phyloP scores from a whole-genome alignment of 75 land plant genomes.

The Larix kaempferi region DNA sequence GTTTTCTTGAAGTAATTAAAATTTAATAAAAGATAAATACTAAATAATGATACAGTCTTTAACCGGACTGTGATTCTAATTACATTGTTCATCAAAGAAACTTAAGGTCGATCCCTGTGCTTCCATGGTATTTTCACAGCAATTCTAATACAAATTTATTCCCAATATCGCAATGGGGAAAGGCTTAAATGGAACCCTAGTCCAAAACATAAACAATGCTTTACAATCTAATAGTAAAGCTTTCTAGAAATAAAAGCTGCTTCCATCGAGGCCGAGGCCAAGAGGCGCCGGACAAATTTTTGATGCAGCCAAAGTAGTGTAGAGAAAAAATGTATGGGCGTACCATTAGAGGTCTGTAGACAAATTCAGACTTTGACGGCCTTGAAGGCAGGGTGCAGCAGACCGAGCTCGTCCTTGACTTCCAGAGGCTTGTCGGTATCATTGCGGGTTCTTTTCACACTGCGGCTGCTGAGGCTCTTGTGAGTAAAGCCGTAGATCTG shows the following conservation, averaged over 20 bases:
- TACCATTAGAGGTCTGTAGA: not conserved
- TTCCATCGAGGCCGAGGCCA: not conserved
- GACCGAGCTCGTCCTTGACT: conserved; percentile 52
- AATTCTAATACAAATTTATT: not conserved
- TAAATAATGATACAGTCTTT: not conserved
- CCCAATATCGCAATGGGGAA: not conserved
- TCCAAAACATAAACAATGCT: not conserved
- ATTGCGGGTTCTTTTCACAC: conserved; percentile 63
- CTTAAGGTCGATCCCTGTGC: not conserved
- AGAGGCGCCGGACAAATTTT: not conserved
- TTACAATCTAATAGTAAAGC: not conserved
- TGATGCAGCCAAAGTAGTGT: not conserved
- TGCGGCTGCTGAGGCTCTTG: conserved; percentile 43
- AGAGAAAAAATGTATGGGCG: not conserved
- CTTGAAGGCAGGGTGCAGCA: conserved; percentile 58
- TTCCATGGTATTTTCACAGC: not conserved
- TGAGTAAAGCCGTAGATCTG: conserved; percentile 74
- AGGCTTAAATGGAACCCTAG: not conserved
- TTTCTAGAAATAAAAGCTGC: not conserved
- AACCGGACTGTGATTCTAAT: no score
- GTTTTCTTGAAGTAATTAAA: no score
- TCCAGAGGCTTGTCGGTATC: conserved; percentile 66
- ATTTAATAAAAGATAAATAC: not conserved
- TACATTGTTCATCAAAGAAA: no score
- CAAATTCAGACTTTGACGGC: conserved; percentile 34